Conservation (phyloP, 2,329 filamentous ascomycete species). For the Chaetomium sp. region DNA sequence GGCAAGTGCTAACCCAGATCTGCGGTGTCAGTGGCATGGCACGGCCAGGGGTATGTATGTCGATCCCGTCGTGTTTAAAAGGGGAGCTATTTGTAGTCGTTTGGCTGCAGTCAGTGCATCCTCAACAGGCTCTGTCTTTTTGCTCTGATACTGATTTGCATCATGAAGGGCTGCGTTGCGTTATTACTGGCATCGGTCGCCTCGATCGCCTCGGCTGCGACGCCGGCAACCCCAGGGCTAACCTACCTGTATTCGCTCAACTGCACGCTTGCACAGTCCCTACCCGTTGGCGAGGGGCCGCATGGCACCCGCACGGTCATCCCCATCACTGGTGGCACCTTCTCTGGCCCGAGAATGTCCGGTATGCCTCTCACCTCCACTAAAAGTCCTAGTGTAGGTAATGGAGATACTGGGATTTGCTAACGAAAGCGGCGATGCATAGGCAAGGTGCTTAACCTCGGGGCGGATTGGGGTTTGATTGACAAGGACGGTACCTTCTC, state of each 20-base stretch:
- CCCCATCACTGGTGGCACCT: slow-evolving; percentile 38
- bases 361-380: slow-evolving; percentile 20
- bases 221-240: slow-evolving; percentile 31
- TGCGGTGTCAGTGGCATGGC: not conserved
- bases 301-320: slow-evolving; percentile 35
- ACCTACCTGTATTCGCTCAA: slow-evolving; percentile 38
- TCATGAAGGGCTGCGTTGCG: not conserved
- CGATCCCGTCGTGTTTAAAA: not conserved
- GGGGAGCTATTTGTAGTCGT: not conserved
- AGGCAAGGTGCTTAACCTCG: slow-evolving; percentile 38
- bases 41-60: not conserved
- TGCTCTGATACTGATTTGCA: not conserved
- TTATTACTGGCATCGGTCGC: not conserved
- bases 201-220: not conserved
- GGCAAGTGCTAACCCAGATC: slow-evolving; percentile 6
- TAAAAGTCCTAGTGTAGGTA: not conserved
- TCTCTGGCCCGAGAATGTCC: slow-evolving; percentile 35
- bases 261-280: slow-evolving; percentile 33
- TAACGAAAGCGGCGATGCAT: slow-evolving; percentile 10
- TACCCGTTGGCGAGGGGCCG: slow-evolving; percentile 35
- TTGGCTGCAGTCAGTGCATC: not conserved
- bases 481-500: slow-evolving; percentile 35
- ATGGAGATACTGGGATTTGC: not conserved
- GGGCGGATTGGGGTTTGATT: slow-evolving; percentile 39
- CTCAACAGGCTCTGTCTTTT: not conserved